phyloP scores from a whole-genome alignment of 345 rosid genomes.

The Populus nigra region DNA sequence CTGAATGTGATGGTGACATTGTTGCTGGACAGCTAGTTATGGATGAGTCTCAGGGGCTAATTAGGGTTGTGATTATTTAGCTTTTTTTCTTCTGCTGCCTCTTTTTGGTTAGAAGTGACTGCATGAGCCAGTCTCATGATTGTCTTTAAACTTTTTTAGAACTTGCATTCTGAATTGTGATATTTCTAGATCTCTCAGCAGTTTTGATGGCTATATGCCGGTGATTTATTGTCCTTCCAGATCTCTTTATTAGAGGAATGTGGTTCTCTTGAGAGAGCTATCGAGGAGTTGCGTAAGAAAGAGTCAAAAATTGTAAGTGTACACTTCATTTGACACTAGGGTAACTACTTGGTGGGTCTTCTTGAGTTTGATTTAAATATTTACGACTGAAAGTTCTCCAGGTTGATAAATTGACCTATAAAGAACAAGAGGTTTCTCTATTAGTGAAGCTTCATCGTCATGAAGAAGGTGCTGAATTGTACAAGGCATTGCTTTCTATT shows the following conservation, averaged over 20 bases:
- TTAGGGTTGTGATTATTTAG: not conserved
- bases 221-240: conserved; percentile 36
- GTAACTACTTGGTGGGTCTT: not conserved
- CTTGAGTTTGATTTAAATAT: conserved; percentile 10
- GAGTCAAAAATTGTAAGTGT: conserved; percentile 71
- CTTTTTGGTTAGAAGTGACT: not conserved
- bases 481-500: conserved; percentile 67
- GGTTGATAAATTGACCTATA: conserved; percentile 81
- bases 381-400: conserved; percentile 29
- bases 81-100: not conserved
- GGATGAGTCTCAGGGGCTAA: too few relatives aligned
- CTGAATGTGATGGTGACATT: not conserved
- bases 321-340: not conserved
- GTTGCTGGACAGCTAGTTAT: too few relatives aligned
- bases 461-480: conserved; percentile 77
- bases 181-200: not conserved
- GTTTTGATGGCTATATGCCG: not conserved
- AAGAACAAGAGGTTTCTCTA: conserved; percentile 88
- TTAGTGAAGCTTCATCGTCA: conserved; percentile 65
- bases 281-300: conserved; percentile 77
- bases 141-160: not conserved
- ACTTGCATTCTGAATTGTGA: not conserved
- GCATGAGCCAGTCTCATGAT: not conserved
- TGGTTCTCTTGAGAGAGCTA: conserved; percentile 60
- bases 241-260: conserved; percentile 89